Evolutionary conservation across 352 stramenopile genomes (phyloP), one percentile per base, ranked within the genome.

Genomic region (Saprolegnia diclina): DNA sequence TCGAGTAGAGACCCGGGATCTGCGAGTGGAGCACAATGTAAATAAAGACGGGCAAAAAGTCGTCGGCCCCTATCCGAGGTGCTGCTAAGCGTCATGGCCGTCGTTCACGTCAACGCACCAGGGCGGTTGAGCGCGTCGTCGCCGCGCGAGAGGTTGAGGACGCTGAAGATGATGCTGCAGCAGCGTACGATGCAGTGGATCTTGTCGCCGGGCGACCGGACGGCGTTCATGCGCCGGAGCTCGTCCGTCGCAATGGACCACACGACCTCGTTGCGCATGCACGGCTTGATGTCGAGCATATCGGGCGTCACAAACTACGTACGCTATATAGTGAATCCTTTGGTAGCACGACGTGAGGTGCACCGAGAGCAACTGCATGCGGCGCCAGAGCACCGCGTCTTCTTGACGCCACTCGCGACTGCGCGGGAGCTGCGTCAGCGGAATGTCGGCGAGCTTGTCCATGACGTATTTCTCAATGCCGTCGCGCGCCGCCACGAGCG

Each of bases 1-100:
- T 97, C 14, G 88, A 95, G 48, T 88, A 72, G 14, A 97, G 77
- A 11, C 81, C 76, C n/a, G 89, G 85, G 64, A 96, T 92, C 63
- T 91, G 81, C 32, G 90, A 92, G 65, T 94, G 87, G 19, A 97
- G 74, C 22, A 97, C 89, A 44, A 97, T 91, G 77, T 95, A 96
- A 68, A 97, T 97, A 71, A 97, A 96, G 32, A 97, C 81, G 18
- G 91, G 91, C 16, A 97, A 75, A 56, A 97, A 97, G 44, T 97
- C 91, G 67, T 97, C 91, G 1, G 89, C 77, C 7, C 77, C 77
- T 38, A 72, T n/a, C n/a, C n/a, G n/a, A n/a, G n/a, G n/a, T n/a
- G n/a, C n/a, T n/a, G n/a, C n/a, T n/a, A n/a, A n/a, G n/a, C n/a
- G n/a, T n/a, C n/a, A n/a, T 11, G n/a, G 4, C 0, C 32, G 7